These are phyloP conservation scores for Yamadazyma atmosphaerica DNA, from an alignment of 1,139 yeast genomes.

Conservation along the genomic window DNA sequence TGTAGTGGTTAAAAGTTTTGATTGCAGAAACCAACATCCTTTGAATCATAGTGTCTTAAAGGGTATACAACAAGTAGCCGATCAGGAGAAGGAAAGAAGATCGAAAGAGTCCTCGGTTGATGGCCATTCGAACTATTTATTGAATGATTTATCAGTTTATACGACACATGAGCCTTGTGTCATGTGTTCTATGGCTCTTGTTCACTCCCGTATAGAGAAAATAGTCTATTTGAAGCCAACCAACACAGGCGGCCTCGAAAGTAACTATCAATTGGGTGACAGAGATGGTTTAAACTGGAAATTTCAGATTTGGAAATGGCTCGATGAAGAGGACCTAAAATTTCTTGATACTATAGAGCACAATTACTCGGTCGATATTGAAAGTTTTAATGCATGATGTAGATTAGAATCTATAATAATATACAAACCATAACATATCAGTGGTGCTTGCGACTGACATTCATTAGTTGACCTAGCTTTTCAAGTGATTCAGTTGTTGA, in stretches of 20 bases:
- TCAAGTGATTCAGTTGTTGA: background rate
- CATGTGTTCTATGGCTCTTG: conserved; percentile 96
- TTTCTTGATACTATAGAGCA: conserved; percentile 12
- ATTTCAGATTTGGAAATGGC: conserved; percentile 76
- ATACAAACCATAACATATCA: background rate
- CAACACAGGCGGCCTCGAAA: conserved; percentile 53
- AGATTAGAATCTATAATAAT: background rate
- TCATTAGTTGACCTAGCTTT: background rate
- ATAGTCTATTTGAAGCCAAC: conserved; percentile 57
- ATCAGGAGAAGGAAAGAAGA: conserved; percentile 41
- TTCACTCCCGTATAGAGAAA: conserved; percentile 81
- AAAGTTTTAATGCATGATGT: conserved; percentile 7
- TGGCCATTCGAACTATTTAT: conserved; percentile 52
- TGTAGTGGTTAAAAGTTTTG: conserved; percentile 24
- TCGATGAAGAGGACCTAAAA: conserved; percentile 26
- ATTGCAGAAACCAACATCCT: conserved; percentile 37
- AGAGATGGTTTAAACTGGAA: conserved; percentile 74
- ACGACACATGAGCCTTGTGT: conserved; percentile 95
- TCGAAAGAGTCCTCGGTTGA: conserved; percentile 11
- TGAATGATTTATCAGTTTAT: conserved; percentile 74
- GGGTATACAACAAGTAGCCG: conserved; percentile 64
- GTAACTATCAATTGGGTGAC: conserved; percentile 73
- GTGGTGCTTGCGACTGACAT: background rate
- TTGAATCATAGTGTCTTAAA: conserved; percentile 73
- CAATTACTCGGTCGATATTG: conserved; percentile 1